A percentile compares a stretch with the other conserved stretches of the same genome.
phyloP scores from a whole-genome alignment of 345 rosid genomes.

The Cardamine occulta region DNA sequence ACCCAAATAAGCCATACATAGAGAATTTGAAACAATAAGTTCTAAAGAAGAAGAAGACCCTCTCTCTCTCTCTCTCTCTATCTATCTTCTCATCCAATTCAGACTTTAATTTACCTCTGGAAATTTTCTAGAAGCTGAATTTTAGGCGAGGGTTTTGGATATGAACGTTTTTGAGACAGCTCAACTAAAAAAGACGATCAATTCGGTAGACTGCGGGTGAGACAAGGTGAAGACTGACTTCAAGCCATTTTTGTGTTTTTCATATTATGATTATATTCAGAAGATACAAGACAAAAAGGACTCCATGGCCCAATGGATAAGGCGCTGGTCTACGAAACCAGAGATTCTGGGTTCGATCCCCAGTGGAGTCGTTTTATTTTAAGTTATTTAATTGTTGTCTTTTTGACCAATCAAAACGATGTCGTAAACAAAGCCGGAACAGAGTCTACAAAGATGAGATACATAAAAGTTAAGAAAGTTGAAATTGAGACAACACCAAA shows the following conservation, averaged over 20 bases:
- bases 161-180: slow-evolving; percentile 26
- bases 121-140: background rate
- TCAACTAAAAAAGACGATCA: slow-evolving; percentile 27
- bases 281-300: background rate
- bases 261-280: rapidly evolving
- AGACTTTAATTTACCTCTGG: background rate
- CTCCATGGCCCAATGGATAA: slow-evolving; percentile 69
- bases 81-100: background rate
- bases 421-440: background rate
- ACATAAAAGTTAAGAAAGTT: background rate
- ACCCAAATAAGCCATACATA: slow-evolving; percentile 27
- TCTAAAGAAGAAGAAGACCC: background rate
- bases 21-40: background rate
- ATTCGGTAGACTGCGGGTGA: slow-evolving; percentile 29
- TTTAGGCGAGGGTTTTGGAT: background rate
- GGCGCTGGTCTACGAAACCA: slow-evolving; percentile 97
- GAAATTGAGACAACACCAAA: slow-evolving; percentile 13
- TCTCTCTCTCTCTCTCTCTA: background rate
- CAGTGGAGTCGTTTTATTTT: slow-evolving; percentile 65
- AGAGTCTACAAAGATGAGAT: background rate
- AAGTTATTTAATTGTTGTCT: background rate
- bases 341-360: slow-evolving; percentile 93
- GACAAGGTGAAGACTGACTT: slow-evolving; percentile 18
- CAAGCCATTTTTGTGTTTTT: background rate
- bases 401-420: background rate